A percentile compares a stretch with the other conserved stretches of the same genome.
Conservation (phyloP, 2,329 filamentous ascomycete genomes). For the Macrophomina pseudophaseolina region DNA sequence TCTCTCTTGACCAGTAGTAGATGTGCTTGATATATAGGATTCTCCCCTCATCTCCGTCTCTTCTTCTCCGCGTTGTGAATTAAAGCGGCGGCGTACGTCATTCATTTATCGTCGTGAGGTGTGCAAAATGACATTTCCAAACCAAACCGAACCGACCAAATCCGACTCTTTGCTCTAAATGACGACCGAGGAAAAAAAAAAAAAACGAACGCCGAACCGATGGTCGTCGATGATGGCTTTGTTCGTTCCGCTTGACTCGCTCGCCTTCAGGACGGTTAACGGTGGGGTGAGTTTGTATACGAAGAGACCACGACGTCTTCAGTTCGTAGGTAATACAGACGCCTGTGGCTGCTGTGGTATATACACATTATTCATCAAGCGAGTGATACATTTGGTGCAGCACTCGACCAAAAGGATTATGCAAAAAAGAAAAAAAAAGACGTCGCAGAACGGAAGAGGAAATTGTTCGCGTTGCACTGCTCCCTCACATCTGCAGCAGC, state of each 20-base stretch:
- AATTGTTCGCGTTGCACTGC: not conserved
- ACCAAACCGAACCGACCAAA: too few species aligned
- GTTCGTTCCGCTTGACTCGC: not conserved
- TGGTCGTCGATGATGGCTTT: not conserved
- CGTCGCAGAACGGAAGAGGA: too few species aligned
- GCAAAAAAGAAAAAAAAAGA: not conserved
- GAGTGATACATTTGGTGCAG: slow-evolving; percentile 2
- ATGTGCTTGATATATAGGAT: not conserved
- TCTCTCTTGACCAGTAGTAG: not conserved
- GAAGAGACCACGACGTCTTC: not conserved
- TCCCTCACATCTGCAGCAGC: slow-evolving; percentile 19
- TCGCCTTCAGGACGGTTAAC: not conserved
- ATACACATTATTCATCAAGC: slow-evolving; percentile 23
- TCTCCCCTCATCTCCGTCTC: not conserved
- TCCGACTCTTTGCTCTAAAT: not conserved
- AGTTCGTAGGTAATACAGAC: not conserved
- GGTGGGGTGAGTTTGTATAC: not conserved
- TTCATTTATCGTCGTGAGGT: too few species aligned
- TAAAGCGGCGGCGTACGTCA: too few species aligned
- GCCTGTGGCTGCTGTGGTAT: not conserved
- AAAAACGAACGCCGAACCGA: slow-evolving; percentile 9
- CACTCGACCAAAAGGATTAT: not conserved
- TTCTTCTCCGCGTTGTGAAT: not conserved
- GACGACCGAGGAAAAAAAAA: not conserved
- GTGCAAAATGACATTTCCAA: too few species aligned